Evolutionary conservation across 2,329 filamentous ascomycete genomes (phyloP).

Genomic region (Cladosporium cucumerinum): DNA sequence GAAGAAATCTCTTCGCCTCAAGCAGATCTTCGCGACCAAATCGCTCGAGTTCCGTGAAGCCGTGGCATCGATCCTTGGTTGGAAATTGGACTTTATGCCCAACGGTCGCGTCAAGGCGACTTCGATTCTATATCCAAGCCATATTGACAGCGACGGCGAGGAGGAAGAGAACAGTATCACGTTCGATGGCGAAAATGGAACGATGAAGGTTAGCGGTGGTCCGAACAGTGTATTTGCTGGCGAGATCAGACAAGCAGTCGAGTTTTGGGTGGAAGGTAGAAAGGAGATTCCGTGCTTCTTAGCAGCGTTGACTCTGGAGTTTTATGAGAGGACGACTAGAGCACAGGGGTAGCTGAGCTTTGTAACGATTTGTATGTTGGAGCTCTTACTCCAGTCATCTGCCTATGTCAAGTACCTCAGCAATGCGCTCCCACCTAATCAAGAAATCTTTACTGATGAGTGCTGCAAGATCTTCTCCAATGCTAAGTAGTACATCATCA

Average conservation of each 20-base stretch:
- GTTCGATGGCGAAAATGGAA: slow-evolving; percentile 89
- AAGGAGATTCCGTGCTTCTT: slow-evolving; percentile 92
- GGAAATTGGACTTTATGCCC: slow-evolving; percentile 94
- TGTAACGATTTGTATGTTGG: too few species aligned
- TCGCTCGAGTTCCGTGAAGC: slow-evolving; percentile 93
- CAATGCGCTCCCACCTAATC: too few species aligned
- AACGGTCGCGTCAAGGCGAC: slow-evolving; percentile 94
- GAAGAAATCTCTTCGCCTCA: slow-evolving; percentile 80
- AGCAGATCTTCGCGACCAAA: slow-evolving; percentile 89
- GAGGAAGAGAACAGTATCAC: slow-evolving; percentile 60
- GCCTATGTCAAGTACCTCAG: too few species aligned
- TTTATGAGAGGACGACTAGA: slow-evolving; percentile 67
- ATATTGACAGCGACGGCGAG: slow-evolving; percentile 41
- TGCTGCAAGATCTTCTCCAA: too few species aligned
- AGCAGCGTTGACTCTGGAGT: slow-evolving; percentile 86
- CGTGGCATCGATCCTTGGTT: slow-evolving; percentile 86
- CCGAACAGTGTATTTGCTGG: slow-evolving; percentile 80
- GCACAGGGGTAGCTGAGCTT: slow-evolving; percentile 22
- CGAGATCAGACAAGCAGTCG: slow-evolving; percentile 80
- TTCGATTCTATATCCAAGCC: slow-evolving; percentile 69
- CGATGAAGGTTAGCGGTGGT: slow-evolving; percentile 96
- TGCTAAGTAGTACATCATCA: too few species aligned
- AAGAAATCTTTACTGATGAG: too few species aligned
- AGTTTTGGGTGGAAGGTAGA: slow-evolving; percentile 93
- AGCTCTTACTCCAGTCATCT: too few species aligned